Base-by-base conservation (phyloP, 2,329 filamentous ascomycete species). In the Cercospora zeae-maydis region DNA sequence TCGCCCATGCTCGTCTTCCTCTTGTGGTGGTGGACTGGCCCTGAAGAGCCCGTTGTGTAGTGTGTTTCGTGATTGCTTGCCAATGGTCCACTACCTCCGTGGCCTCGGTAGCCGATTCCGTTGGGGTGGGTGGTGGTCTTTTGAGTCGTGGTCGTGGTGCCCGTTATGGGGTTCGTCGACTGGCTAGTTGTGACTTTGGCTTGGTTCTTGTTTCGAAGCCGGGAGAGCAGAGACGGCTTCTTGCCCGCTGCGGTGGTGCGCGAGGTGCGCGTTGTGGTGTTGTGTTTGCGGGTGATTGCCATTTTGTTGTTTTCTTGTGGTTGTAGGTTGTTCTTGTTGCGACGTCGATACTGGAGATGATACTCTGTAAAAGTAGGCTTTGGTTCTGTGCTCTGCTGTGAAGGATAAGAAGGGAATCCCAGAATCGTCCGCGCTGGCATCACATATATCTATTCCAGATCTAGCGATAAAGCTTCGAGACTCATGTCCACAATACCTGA, bases 1-100 rank as follows among this genome's bases (percentile, higher is more conserved):
- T 93, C 90, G 52, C 88, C 88, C 67, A 93, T 79, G 39, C 57
- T 85, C 2, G 85, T 82, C 71, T 87, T 85, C 72, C 89, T 86
- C 74, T 85, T 84, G 59, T 91, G 88, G 73, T 89, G 87, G 65
- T 86, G 83, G 14, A 79, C 78, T 2, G 78, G 78, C 1, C 27
- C 31, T 56, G 82, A 71, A 14, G 77, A 75, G 10, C 61, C 37
- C 19, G n/a, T 67, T 55, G 69, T 71, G 39, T 63, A 65, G 39
- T 68, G 66, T 4, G 62, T 66, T n/a, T 63, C 45, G 64, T 67
- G 37, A 67, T 68, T 70, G 37, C 67, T 59, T 8, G 69, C 68
- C 55, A 71, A 33, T 10, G 69, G 71, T 8, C 69, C 68, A 11
- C 60, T 42, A 27, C 69, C 69, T 19, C 67, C 67, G 59, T 72